These are phyloP conservation scores for Fennellomyces sp. DNA, from an alignment of 371 early-diverging fungal species.

Conservation along the genomic window DNA sequence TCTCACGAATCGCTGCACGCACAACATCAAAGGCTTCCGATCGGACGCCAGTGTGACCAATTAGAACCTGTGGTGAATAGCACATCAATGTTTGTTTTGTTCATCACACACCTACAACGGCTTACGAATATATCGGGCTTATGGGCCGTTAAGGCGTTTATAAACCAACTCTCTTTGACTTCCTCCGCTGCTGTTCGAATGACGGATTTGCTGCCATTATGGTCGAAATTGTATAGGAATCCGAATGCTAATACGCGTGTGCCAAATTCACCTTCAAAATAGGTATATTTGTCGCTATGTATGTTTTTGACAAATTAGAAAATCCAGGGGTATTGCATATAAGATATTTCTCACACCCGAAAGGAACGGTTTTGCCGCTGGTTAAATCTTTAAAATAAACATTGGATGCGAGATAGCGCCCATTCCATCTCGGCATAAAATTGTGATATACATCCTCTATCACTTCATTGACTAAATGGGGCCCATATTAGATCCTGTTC, in stretches of 20 bases:
- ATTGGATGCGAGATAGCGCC: constrained; percentile 58
- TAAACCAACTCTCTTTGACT: constrained; percentile 58
- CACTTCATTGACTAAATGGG: constrained; percentile 1
- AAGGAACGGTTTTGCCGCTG: constrained; percentile 49
- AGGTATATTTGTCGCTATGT: constrained; percentile 45
- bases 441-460: constrained; percentile 26
- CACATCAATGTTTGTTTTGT: no score
- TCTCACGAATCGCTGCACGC: constrained; percentile 53
- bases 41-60: constrained; percentile 57
- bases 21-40: constrained; percentile 47
- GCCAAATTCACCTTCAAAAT: constrained; percentile 59
- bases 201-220: constrained; percentile 38
- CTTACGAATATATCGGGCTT: constrained; percentile 47
- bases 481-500: no score
- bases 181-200: constrained; percentile 47
- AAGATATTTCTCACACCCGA: constrained; percentile 31
- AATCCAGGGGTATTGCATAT: no score
- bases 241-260: constrained; percentile 60
- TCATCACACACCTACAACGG: no score
- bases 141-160: constrained; percentile 43
- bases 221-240: constrained; percentile 54
- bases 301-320: background rate
- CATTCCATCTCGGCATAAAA: constrained; percentile 57
- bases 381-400: constrained; percentile 42
- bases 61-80: constrained; percentile 17